phyloP scores from a whole-genome alignment of 2,329 filamentous ascomycete genomes.

The Colletotrichum sp. region DNA sequence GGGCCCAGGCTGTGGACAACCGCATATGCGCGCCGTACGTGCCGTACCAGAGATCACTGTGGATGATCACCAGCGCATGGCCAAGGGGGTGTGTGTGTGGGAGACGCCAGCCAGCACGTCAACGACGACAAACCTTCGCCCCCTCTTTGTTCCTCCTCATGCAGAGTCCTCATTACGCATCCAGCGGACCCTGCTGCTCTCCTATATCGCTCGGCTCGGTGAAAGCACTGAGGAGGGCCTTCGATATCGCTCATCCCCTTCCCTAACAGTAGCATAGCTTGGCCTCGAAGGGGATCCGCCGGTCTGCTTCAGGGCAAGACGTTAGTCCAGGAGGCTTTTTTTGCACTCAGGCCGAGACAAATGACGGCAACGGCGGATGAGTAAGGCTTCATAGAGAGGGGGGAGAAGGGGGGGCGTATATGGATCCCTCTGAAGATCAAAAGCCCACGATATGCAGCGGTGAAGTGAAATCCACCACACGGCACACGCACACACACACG shows the following conservation, averaged over 20 bases:
- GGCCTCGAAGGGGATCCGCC: neutral
- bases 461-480: constrained; percentile 8
- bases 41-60: constrained; percentile 21
- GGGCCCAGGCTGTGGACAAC: neutral
- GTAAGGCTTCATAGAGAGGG: neutral
- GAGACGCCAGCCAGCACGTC: constrained; percentile 7
- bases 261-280: neutral
- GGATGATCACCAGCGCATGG: constrained; percentile 18
- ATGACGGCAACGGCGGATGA: neutral
- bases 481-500: neutral
- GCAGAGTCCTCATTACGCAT: neutral
- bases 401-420: neutral
- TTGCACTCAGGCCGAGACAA: neutral
- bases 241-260: neutral
- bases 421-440: neutral
- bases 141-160: neutral
- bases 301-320: constrained; percentile 13
- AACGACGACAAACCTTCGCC: neutral
- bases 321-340: neutral
- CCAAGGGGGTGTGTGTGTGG: neutral
- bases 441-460: constrained; percentile 10
- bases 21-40: constrained; percentile 17
- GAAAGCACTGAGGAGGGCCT: neutral
- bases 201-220: neutral
- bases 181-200: neutral